phyloP scores from a whole-genome alignment of 2,329 filamentous ascomycete species.

The Chaetomiaceae sp. region DNA sequence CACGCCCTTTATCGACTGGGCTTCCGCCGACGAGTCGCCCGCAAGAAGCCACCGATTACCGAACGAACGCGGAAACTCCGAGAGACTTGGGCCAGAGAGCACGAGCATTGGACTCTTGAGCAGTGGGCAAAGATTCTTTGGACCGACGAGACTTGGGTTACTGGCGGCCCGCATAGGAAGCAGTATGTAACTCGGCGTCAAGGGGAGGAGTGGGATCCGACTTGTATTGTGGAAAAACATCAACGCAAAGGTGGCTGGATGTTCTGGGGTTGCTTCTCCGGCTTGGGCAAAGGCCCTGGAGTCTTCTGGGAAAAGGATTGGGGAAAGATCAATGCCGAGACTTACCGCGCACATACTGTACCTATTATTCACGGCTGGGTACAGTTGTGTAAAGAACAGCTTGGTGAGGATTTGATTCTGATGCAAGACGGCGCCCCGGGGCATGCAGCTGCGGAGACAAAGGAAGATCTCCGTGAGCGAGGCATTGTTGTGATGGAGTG shows the following conservation, averaged over 20 bases:
- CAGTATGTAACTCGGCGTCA: slow-evolving; percentile 18
- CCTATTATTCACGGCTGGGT: slow-evolving; percentile 16
- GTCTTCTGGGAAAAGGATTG: slow-evolving; percentile 33
- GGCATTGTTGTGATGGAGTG: too few relatives aligned
- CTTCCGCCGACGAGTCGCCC: slow-evolving; percentile 6
- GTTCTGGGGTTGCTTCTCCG: slow-evolving; percentile 30
- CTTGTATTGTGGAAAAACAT: slow-evolving; percentile 23
- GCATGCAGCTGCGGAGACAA: neutral
- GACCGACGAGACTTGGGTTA: neutral
- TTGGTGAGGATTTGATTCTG: slow-evolving; percentile 3
- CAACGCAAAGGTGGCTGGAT: slow-evolving; percentile 28
- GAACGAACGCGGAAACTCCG: neutral
- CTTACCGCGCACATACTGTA: slow-evolving; percentile 22
- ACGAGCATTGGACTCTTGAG: neutral
- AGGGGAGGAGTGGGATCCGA: slow-evolving; percentile 24
- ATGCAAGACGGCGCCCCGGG: slow-evolving; percentile 14
- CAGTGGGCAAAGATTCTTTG: neutral
- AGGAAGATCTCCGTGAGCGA: too few relatives aligned
- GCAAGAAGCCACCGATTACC: neutral
- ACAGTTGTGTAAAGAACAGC: neutral
- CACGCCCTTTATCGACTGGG: slow-evolving; percentile 9
- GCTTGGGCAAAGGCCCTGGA: slow-evolving; percentile 25
- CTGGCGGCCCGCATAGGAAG: slow-evolving; percentile 10
- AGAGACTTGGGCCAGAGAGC: neutral
- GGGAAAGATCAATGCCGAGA: slow-evolving; percentile 27